phyloP scores from a whole-genome alignment of 192 early-diverging fungal genomes.

The Nowakowskiella sp. region DNA sequence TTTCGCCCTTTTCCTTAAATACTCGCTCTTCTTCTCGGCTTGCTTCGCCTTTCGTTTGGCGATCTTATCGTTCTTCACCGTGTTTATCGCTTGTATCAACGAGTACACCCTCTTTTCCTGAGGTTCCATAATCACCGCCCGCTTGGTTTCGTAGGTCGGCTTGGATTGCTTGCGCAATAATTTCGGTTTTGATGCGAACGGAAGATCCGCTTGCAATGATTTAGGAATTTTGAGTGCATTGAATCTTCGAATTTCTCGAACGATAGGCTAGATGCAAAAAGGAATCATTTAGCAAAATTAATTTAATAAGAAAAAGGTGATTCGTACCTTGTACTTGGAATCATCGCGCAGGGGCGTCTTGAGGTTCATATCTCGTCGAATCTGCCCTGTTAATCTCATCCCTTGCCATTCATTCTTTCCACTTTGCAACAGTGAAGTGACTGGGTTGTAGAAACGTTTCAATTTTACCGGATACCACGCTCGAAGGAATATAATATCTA shows the following conservation, averaged over 20 bases:
- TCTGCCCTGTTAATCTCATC: constrained; percentile 80
- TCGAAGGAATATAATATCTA: constrained; percentile 93
- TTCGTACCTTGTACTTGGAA: constrained; percentile 71
- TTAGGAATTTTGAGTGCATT: constrained; percentile 64
- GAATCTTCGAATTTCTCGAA: constrained; percentile 18
- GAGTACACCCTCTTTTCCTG: constrained; percentile 81
- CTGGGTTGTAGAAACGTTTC: constrained; percentile 95
- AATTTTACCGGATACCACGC: constrained; percentile 96
- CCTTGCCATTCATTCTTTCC: constrained; percentile 74
- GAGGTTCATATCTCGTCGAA: constrained; percentile 61
- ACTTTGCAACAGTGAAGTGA: constrained; percentile 78
- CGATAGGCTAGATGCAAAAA: constrained; percentile 16
- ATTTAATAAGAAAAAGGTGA: background rate
- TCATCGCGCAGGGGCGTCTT: constrained; percentile 67
- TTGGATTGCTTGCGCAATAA: constrained; percentile 40
- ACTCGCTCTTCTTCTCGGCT: constrained; percentile 35
- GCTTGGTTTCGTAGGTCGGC: constrained; percentile 41
- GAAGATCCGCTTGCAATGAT: constrained; percentile 68
- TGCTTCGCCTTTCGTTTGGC: constrained; percentile 62
- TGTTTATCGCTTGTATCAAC: constrained; percentile 80
- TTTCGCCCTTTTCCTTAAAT: constrained; percentile 33
- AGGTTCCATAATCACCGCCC: constrained; percentile 84
- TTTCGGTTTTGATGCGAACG: constrained; percentile 89
- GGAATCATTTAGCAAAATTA: background rate
- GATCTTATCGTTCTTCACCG: constrained; percentile 78